These are phyloP conservation scores for Prunus armeniaca DNA, from an alignment of 306 rosid species.

Conservation along the genomic window DNA sequence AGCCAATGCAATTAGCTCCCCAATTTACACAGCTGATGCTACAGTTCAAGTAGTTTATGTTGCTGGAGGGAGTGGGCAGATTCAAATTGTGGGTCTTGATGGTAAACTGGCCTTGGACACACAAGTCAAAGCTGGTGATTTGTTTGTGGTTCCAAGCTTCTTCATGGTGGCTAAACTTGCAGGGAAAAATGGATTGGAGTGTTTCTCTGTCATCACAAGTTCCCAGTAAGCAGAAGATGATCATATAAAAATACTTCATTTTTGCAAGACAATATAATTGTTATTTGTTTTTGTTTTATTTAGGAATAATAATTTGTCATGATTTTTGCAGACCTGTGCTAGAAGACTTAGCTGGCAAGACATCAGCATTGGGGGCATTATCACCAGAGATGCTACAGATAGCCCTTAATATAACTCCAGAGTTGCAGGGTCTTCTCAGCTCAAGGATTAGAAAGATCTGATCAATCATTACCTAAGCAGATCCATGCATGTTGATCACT, in stretches of 20 bases:
- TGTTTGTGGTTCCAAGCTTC: conserved; percentile 55
- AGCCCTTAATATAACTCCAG: conserved; percentile 42
- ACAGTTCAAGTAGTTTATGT: conserved; percentile 46
- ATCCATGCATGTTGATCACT: too few species aligned
- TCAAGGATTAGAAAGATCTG: conserved; percentile 24
- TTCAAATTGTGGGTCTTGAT: conserved; percentile 47
- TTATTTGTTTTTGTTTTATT: too few species aligned
- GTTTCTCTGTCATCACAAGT: conserved; percentile 35
- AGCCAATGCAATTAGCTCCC: conserved; percentile 38
- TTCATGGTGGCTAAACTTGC: conserved; percentile 48
- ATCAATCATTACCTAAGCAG: neutral
- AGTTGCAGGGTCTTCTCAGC: conserved; percentile 37
- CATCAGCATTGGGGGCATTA: conserved; percentile 39
- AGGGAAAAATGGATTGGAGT: conserved; percentile 49
- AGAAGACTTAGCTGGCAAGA: conserved; percentile 43
- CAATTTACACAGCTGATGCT: conserved; percentile 27
- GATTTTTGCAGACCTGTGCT: conserved; percentile 41
- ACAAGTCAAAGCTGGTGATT: conserved; percentile 44
- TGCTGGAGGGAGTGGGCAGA: conserved; percentile 39
- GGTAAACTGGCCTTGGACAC: conserved; percentile 40
- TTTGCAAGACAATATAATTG: neutral
- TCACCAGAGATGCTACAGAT: conserved; percentile 39
- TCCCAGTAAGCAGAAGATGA: conserved; percentile 29
- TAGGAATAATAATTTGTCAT: neutral
- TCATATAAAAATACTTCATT: neutral